Evolutionary conservation across 495 filamentous ascomycete species (phyloP), one percentile per base, ranked within the genome.

Genomic region (Collariella sp.): DNA sequence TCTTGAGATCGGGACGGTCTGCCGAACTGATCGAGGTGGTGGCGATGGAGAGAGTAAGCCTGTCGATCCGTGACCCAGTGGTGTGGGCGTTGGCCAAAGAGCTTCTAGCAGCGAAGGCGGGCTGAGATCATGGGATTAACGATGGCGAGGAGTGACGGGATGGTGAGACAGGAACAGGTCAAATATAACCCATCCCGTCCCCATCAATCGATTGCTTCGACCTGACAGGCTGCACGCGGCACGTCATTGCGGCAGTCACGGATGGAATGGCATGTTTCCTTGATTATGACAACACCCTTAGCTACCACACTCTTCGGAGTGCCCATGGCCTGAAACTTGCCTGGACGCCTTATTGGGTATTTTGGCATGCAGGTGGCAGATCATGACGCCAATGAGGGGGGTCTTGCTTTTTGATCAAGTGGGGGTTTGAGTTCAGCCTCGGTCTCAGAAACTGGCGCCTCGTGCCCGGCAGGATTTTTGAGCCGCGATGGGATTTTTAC

Each of bases 331-430:
- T 13, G 12, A 38, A 23, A 19, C 20, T 33, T 15, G 34, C n/a
- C n/a, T n/a, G n/a, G n/a, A n/a, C n/a, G n/a, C 19, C 18, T 16
- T 19, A 48, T 48, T 45, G 42, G 45, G 18, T 3, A 2, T 13
- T 2, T 13, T 20, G 5, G 12, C 5, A 10, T 50, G 35, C 23
- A 39, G 48, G 11, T n/a, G 26, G 48, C 19, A 41, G 48, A 50
- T 50, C 36, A 50, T 50, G 48, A 50, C 48, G 48, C 22, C 48
- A 50, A 5, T 13, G 36, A 50, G 48, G 48, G 48, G 38, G 11
- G 5, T 10, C 13, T 5, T 12, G 6, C 10, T 31, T 20, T 18
- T 20, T 38, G 19, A 18, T 4, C n/a, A 12, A 20, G 18, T 11
- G 39, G 18, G 16, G 39, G 39, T 31, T 31, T 9, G 9, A 31